Evolutionary conservation across 2,329 filamentous ascomycete genomes (phyloP).

Genomic region (Bipolaris zeicola): DNA sequence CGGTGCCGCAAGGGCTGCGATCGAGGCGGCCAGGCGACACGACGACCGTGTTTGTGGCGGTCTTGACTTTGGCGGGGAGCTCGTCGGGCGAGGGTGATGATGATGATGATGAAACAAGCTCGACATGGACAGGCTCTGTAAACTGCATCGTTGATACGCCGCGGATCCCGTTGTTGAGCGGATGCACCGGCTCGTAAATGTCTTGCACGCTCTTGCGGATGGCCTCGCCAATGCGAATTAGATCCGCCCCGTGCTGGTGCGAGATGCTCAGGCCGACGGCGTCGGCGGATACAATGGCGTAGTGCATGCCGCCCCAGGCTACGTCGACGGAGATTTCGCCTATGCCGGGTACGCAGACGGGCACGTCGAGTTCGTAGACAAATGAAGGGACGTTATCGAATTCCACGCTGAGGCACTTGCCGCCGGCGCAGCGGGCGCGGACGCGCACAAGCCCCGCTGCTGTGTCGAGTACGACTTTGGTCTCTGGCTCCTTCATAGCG

Average conservation of each 20-base stretch:
- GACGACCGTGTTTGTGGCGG: slow-evolving; percentile 48
- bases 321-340: slow-evolving; percentile 51
- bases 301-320: slow-evolving; percentile 57
- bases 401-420: slow-evolving; percentile 53
- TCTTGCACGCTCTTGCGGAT: slow-evolving; percentile 51
- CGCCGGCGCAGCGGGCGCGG: slow-evolving; percentile 50
- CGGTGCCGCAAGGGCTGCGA: slow-evolving; percentile 55
- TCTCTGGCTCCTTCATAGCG: slow-evolving; percentile 53
- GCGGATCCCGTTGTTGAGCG: slow-evolving; percentile 50
- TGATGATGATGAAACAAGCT: no score
- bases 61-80: background rate
- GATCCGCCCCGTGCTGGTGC: slow-evolving; percentile 38
- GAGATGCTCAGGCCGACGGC: slow-evolving; percentile 47
- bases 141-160: slow-evolving; percentile 52
- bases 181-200: slow-evolving; percentile 49
- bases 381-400: slow-evolving; percentile 56
- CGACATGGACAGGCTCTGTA: slow-evolving; percentile 38
- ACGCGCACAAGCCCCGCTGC: slow-evolving; percentile 53
- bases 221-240: slow-evolving; percentile 53
- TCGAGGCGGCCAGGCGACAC: slow-evolving; percentile 56
- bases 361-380: slow-evolving; percentile 49
- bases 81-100: no score
- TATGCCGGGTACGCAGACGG: slow-evolving; percentile 50
- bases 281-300: slow-evolving; percentile 50
- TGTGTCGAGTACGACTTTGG: slow-evolving; percentile 51